Base-by-base conservation (phyloP, 208 protist genomes). In the Trypanosoma cruzi region DNA sequence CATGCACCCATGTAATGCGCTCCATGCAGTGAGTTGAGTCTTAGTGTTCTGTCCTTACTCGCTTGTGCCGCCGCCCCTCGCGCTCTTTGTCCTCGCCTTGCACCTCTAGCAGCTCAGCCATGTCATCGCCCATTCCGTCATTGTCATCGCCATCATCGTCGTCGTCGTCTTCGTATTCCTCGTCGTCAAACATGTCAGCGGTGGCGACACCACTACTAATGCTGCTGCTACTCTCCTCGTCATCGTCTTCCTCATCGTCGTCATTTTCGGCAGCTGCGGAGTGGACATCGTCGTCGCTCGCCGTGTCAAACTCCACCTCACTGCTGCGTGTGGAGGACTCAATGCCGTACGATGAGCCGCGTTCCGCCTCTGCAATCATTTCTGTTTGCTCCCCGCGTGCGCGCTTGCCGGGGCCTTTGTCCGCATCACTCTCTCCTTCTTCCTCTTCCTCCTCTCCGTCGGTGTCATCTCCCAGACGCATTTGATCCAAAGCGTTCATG, bases 111-210 rank as follows among this genome's bases (percentile, higher is more conserved):
- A 92, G 75, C 44, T 88, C 79, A 36, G 73, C 58, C 82, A 90
- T 89, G 55, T 90, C 80, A 0, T 89, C 80, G 6, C 68, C 80
- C 75, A 89, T 79, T 52, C 82, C 83, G 68, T 90, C 75, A 18
- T 79, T 68, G 0, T 79, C 77, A 40, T 82, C 67, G 13, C 68
- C 44, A 26, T 63, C 59, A 34, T 68, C 62, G 20, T 69, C 63
- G 1, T 82, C 61, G n/a, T 84, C 71, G 29, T 79, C 67, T 4
- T 13, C 40, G 40, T 44, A 4, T 22, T 68, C 64, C 20, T 65
- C 62, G 22, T 82, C 79, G 6, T 62, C 56, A 14, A 57, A 10
- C 28, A 36, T 54, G 49, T 54, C 49, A 14, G 6, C 40, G 26
- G 2, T 36, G 10, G 14, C 28, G 44, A 44, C 57, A 29, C n/a